Evolutionary conservation across 2,329 filamentous ascomycete genomes (phyloP).

Genomic region (Exophiala sp.): DNA sequence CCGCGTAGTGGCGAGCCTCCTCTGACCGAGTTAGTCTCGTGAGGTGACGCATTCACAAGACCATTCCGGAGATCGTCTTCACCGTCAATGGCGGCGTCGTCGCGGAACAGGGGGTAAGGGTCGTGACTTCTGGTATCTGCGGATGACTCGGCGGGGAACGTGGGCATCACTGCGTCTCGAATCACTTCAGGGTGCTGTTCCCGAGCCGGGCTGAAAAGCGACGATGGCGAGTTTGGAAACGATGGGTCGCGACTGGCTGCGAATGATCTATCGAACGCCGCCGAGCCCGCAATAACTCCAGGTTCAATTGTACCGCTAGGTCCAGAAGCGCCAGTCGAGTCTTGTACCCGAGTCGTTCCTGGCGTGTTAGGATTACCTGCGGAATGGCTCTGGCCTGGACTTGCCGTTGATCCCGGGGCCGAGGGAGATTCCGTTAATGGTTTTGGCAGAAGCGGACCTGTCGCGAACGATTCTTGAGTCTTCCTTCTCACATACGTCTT

Average conservation of each 20-base stretch:
- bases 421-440: slow-evolving; percentile 28
- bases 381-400: slow-evolving; percentile 30
- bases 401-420: slow-evolving; percentile 23
- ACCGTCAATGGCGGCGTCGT: slow-evolving; percentile 28
- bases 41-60: slow-evolving; percentile 33
- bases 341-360: slow-evolving; percentile 31
- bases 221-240: slow-evolving; percentile 40
- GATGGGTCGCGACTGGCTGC: slow-evolving; percentile 27
- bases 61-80: slow-evolving; percentile 29
- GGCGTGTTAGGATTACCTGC: slow-evolving; percentile 28
- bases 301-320: slow-evolving; percentile 23
- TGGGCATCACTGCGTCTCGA: slow-evolving; percentile 26
- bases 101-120: slow-evolving; percentile 29
- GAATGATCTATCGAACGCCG: slow-evolving; percentile 29
- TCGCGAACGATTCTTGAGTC: slow-evolving; percentile 40
- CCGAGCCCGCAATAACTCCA: slow-evolving; percentile 13
- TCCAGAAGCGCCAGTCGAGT: slow-evolving; percentile 33
- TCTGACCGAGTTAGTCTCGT: slow-evolving; percentile 34
- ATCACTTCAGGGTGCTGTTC: slow-evolving; percentile 18
- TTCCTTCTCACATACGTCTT: slow-evolving; percentile 77
- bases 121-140: slow-evolving; percentile 31
- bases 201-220: slow-evolving; percentile 42
- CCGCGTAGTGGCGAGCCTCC: slow-evolving; percentile 32
- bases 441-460: slow-evolving; percentile 22
- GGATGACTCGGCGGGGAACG: slow-evolving; percentile 10